Evolutionary conservation across 2,329 filamentous ascomycete genomes (phyloP).

Genomic region (Diaporthe vaccinii): DNA sequence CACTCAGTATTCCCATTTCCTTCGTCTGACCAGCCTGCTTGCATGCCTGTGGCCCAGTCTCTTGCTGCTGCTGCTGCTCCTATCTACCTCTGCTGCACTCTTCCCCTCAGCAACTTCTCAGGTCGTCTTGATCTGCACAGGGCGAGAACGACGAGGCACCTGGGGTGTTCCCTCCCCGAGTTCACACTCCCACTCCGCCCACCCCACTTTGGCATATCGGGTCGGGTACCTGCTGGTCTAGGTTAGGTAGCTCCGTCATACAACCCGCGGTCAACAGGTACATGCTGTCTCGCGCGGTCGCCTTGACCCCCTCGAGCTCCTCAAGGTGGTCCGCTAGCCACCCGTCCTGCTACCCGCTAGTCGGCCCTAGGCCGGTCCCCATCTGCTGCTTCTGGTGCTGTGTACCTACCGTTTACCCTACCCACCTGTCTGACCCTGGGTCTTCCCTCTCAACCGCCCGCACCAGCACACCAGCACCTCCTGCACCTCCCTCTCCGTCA

Average conservation of each 20-base stretch:
- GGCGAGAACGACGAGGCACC: background rate
- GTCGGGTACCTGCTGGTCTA: constrained; percentile 20
- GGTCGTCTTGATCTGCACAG: constrained; percentile 14
- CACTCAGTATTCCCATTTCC: background rate
- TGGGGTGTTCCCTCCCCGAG: background rate
- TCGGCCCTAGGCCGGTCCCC: constrained; percentile 10
- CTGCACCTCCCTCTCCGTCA: constrained; percentile 18
- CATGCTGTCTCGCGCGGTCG: constrained; percentile 14
- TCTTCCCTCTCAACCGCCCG: constrained; percentile 2
- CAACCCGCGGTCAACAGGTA: constrained; percentile 14
- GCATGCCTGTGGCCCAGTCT: background rate
- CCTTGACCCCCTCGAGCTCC: constrained; percentile 26
- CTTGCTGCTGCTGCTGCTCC: background rate
- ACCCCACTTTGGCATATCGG: constrained; percentile 16
- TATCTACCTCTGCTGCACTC: background rate
- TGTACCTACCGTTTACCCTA: constrained; percentile 2
- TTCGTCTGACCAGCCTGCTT: constrained; percentile 9
- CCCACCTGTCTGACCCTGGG: background rate
- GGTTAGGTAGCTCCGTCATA: constrained; percentile 9
- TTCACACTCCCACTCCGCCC: constrained; percentile 2
- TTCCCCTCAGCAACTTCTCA: background rate
- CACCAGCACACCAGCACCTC: constrained; percentile 16
- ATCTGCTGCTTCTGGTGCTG: background rate
- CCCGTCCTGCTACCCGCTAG: constrained; percentile 28
- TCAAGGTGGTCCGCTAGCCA: constrained; percentile 13